Percentiles rank a stretch among this genome's conserved stretches.
Conservation (phyloP, 2,329 filamentous ascomycete genomes). For the Chrysoporthe deuterocubensis region DNA sequence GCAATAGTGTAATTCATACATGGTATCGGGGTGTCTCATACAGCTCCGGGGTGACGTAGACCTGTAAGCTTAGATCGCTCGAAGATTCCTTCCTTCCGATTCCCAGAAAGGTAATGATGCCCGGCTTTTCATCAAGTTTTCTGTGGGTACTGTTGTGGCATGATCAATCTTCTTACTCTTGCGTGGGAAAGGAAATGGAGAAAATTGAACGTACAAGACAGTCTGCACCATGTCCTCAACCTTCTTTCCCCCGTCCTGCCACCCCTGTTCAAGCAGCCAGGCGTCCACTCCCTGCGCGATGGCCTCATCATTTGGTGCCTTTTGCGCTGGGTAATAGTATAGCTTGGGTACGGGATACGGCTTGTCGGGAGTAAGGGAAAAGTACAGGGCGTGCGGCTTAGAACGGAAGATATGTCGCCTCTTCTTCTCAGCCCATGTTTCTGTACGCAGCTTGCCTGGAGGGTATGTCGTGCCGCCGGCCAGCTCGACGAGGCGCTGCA, state of each 20-base stretch:
- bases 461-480: background rate
- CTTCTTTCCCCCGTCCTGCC: background rate
- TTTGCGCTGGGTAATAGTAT: background rate
- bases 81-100: too few species aligned
- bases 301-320: constrained; percentile 8
- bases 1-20: too few species aligned
- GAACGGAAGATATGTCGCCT: constrained; percentile 15
- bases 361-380: too few species aligned
- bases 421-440: background rate
- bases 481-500: constrained; percentile 13
- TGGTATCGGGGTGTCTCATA: background rate
- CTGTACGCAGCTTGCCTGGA: background rate
- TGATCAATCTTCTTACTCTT: too few species aligned
- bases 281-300: constrained; percentile 15
- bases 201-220: background rate
- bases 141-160: too few species aligned
- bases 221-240: constrained; percentile 6
- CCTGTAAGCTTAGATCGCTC: constrained; percentile 5
- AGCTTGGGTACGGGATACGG: too few species aligned
- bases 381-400: too few species aligned
- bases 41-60: constrained; percentile 17
- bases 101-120: too few species aligned
- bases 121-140: too few species aligned
- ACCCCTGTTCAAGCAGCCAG: constrained; percentile 18
- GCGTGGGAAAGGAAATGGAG: too few species aligned